A percentile compares a stretch with the other conserved stretches of the same genome.
phyloP scores from a whole-genome alignment of 164 flowering plant genomes.

The Cinnamomum micranthum region DNA sequence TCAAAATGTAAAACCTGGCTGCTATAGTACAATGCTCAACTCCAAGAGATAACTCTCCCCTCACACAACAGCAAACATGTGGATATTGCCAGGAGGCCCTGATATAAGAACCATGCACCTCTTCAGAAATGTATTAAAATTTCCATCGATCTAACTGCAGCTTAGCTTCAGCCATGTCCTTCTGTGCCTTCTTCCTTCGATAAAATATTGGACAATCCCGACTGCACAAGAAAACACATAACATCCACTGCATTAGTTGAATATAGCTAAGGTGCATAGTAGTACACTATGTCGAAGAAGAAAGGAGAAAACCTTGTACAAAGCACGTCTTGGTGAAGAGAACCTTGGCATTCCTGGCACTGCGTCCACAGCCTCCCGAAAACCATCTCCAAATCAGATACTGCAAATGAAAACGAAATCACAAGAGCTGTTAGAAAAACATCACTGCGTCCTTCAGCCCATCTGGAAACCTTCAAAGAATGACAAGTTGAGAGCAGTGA shows the following conservation, averaged over 20 bases:
- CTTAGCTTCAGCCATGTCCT: constrained; percentile 95
- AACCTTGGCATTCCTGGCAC: constrained; percentile 99
- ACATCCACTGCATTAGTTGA: background rate
- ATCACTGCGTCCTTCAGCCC: background rate
- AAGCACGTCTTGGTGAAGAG: constrained; percentile 98
- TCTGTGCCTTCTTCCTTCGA: constrained; percentile 94
- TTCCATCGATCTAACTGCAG: constrained; percentile 82
- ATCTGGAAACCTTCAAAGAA: background rate
- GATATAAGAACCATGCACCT: background rate
- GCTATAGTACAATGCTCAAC: background rate
- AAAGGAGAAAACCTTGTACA: constrained; percentile 75
- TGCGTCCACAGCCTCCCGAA: constrained; percentile 98
- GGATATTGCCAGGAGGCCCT: background rate
- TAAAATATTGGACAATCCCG: constrained; percentile 99
- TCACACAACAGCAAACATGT: background rate
- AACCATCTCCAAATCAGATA: constrained; percentile 73
- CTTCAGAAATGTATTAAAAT: constrained; percentile 31
- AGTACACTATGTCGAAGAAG: background rate
- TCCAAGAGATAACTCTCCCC: background rate
- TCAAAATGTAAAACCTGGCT: background rate
- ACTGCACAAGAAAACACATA: constrained; percentile 33
- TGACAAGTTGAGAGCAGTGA: background rate
- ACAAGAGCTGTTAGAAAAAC: background rate
- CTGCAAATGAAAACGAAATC: constrained; percentile 31
- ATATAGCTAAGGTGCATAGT: background rate